A percentile compares a stretch with the other conserved stretches of the same genome.
These are phyloP conservation scores for Rubia yunnanensis DNA, from an alignment of 257 asterid species.

Conservation along the genomic window DNA sequence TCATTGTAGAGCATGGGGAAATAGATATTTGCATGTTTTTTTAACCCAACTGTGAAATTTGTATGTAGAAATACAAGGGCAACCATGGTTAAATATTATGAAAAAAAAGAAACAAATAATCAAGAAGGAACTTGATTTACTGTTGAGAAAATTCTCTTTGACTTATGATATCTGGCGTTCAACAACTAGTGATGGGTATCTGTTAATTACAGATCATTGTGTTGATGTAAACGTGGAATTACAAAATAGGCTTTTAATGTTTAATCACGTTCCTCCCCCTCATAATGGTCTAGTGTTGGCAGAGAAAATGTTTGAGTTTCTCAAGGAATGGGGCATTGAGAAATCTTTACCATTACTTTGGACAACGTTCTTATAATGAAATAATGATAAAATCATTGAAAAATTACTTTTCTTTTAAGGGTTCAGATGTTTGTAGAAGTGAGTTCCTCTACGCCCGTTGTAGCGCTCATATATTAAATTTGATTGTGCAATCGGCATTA, in stretches of 20 bases:
- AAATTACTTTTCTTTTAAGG: background rate
- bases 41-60: background rate
- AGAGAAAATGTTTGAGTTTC: background rate
- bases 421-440: background rate
- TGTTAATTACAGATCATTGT: background rate
- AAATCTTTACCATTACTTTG: background rate
- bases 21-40: background rate
- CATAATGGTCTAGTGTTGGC: background rate
- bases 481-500: background rate
- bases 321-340: background rate
- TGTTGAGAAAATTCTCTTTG: background rate
- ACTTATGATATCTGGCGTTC: background rate
- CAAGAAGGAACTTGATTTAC: background rate
- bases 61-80: slow-evolving; percentile 1
- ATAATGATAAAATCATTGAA: background rate
- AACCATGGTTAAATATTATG: background rate
- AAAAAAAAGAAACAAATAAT: background rate
- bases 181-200: background rate
- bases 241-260: background rate
- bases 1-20: background rate
- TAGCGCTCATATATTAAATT: background rate
- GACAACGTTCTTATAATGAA: background rate
- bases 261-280: background rate
- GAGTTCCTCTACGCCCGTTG: background rate
- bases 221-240: background rate